Evolutionary conservation across 2,329 filamentous ascomycete species (phyloP), one percentile per base, ranked within the genome.

Genomic region (Cladophialophora immunda): DNA sequence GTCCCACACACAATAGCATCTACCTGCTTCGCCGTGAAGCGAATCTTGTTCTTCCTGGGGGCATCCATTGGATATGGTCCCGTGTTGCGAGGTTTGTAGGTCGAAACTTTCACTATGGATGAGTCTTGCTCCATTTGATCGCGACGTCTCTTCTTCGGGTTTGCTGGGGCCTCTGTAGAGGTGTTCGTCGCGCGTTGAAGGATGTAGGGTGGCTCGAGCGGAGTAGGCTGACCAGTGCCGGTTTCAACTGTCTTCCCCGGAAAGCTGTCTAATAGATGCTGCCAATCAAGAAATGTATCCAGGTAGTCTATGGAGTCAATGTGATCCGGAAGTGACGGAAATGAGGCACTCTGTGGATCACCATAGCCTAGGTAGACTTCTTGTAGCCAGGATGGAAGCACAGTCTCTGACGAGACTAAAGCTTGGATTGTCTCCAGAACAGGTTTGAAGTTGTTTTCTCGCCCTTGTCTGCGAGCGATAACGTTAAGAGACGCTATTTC

Each of bases 281-380:
- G 89, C 94, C 94, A 98, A 80, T 97, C 89, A 66, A 98, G 80
- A 77, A 99, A 97, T 0, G 95, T 98, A 76, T 99, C 96, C 63
- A 93, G 87, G 76, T 93, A 97, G 77, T 99, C 93, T 61, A 99
- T 83, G 63, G 87, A 92, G 73, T 89, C 88, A 70, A 97, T 84
- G 66, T 89, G 87, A 76, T 93, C 95, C 1, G 91, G 81, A 17
- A 99, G 81, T 58, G 93, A 90, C 70, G 92, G 93, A 80, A 97
- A 97, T 25, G 89, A 91, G 36, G 95, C 95, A 66, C 92, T 90
- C 32, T 92, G 87, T 65, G 95, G 94, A 78, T 99, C 94, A 55
- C 95, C 95, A 77, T 97, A 98, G 2, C 95, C 95, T n/a, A 99
- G 83, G 78, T 98, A 99, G 9, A 98, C 94, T 72, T 98, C 95